Percentiles rank a stretch among this genome's conserved stretches.
These are phyloP conservation scores for Rhodomyrtus tomentosa DNA, from an alignment of 345 rosid genomes.

Conservation along the genomic window DNA sequence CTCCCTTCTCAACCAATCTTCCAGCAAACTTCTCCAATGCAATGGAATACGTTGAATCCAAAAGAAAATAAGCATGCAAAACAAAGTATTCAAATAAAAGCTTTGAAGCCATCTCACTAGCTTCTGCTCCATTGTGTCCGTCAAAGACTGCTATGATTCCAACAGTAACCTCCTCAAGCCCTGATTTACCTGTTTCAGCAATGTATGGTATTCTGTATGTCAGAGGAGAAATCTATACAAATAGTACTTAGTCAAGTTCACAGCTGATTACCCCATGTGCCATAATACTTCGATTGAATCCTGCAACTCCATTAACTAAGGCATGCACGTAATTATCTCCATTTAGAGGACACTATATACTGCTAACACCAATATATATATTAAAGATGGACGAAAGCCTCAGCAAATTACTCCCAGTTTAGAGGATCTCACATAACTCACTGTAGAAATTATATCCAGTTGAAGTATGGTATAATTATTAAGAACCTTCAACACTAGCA, in stretches of 20 bases:
- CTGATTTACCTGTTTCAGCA: slow-evolving; percentile 41
- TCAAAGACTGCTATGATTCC: slow-evolving; percentile 86
- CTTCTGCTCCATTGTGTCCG: slow-evolving; percentile 96
- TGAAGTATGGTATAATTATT: neutral
- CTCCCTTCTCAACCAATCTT: slow-evolving; percentile 31
- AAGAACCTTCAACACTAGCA: neutral
- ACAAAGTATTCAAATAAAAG: slow-evolving; percentile 80
- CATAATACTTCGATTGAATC: neutral
- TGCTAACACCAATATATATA: neutral
- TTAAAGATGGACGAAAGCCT: neutral
- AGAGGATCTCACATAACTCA: neutral
- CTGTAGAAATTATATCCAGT: neutral
- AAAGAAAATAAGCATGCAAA: slow-evolving; percentile 74
- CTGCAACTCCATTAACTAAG: neutral
- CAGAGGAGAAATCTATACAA: neutral
- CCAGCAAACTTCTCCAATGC: slow-evolving; percentile 31
- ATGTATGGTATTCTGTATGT: neutral
- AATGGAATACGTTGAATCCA: slow-evolving; percentile 67
- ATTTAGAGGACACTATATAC: neutral
- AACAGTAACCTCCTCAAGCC: slow-evolving; percentile 54
- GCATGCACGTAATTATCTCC: neutral
- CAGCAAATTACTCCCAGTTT: neutral
- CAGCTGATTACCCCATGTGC: neutral
- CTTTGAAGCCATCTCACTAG: slow-evolving; percentile 94
- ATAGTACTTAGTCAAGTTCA: neutral